A percentile compares a stretch with the other conserved stretches of the same genome.
Conservation (phyloP, 495 filamentous ascomycete genomes). For the Penicillium pancosmium region DNA sequence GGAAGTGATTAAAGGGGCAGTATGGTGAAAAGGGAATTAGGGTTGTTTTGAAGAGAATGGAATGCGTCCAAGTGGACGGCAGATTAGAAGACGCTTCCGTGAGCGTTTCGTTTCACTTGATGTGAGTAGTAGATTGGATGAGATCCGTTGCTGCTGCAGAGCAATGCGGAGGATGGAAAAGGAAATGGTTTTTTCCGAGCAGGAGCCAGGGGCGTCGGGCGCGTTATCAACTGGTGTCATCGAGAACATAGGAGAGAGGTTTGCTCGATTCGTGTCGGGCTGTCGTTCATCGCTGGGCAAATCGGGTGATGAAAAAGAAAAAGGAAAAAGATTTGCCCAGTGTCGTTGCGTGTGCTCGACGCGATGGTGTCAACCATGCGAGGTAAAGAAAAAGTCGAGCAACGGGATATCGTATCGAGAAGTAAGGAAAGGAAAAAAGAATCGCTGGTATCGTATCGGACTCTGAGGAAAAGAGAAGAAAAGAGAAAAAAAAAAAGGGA, state of each 20-base stretch:
- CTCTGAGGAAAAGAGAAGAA: slow-evolving; percentile 10
- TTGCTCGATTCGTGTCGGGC: not conserved
- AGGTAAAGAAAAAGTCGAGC: slow-evolving; percentile 8
- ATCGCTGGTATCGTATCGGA: slow-evolving; percentile 21
- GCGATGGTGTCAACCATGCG: slow-evolving; percentile 4
- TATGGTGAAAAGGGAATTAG: slow-evolving; percentile 32
- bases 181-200: slow-evolving; percentile 10
- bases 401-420: slow-evolving; percentile 14
- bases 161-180: slow-evolving; percentile 1
- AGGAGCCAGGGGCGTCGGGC: slow-evolving; percentile 20
- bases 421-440: slow-evolving; percentile 11
- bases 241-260: slow-evolving; percentile 16
- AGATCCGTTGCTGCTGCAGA: slow-evolving; percentile 2
- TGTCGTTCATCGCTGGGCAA: slow-evolving; percentile 8
- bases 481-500: slow-evolving; percentile 20
- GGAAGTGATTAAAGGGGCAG: slow-evolving; percentile 43
- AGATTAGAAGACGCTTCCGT: not conserved
- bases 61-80: slow-evolving; percentile 25
- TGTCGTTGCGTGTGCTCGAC: slow-evolving; percentile 1
- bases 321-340: not conserved
- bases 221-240: slow-evolving; percentile 16
- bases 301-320: not conserved
- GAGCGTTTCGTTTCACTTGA: not conserved
- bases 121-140: not conserved
- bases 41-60: slow-evolving; percentile 25